Evolutionary conservation across 305 asterid genomes (phyloP).

Genomic region (Euphrasia arctica): DNA sequence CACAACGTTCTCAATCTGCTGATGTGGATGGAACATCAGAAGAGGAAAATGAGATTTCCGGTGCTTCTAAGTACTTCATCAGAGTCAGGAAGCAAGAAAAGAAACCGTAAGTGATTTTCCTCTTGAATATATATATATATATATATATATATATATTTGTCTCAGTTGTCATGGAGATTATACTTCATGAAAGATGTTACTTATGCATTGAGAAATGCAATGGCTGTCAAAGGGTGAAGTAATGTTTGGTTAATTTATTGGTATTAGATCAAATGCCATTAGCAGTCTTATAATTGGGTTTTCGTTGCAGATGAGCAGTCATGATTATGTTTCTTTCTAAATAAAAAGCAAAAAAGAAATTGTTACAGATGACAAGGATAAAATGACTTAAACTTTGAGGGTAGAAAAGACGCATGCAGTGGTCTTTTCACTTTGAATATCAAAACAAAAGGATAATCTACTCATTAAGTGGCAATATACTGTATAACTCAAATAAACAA

Average conservation of each 20-base stretch:
- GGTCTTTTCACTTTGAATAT: slow-evolving; percentile 19
- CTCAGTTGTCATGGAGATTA: slow-evolving; percentile 18
- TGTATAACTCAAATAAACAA: slow-evolving; percentile 12
- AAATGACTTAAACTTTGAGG: background rate
- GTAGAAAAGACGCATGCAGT: slow-evolving; percentile 6
- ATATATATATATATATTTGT: slow-evolving; percentile 5
- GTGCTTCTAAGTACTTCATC: slow-evolving; percentile 33
- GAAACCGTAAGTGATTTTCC: slow-evolving; percentile 42
- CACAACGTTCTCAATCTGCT: slow-evolving; percentile 25
- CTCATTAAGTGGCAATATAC: slow-evolving; percentile 16
- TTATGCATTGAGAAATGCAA: slow-evolving; percentile 11
- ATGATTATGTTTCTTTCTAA: slow-evolving; percentile 13
- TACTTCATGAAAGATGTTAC: slow-evolving; percentile 10
- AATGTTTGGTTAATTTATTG: slow-evolving; percentile 9
- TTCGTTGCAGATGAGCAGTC: slow-evolving; percentile 17
- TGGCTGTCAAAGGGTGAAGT: slow-evolving; percentile 12
- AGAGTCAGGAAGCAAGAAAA: slow-evolving; percentile 37
- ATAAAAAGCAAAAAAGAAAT: background rate
- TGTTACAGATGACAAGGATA: background rate
- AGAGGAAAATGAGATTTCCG: slow-evolving; percentile 38
- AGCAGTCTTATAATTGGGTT: slow-evolving; percentile 14
- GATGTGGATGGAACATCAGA: slow-evolving; percentile 47
- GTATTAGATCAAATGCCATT: slow-evolving; percentile 13
- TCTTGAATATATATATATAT: background rate
- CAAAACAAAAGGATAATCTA: background rate